Percentiles rank a stretch among this genome's conserved stretches.
These are phyloP conservation scores for Scenedesmus sp. DNA, from an alignment of 163 green algal species.

Conservation along the genomic window DNA sequence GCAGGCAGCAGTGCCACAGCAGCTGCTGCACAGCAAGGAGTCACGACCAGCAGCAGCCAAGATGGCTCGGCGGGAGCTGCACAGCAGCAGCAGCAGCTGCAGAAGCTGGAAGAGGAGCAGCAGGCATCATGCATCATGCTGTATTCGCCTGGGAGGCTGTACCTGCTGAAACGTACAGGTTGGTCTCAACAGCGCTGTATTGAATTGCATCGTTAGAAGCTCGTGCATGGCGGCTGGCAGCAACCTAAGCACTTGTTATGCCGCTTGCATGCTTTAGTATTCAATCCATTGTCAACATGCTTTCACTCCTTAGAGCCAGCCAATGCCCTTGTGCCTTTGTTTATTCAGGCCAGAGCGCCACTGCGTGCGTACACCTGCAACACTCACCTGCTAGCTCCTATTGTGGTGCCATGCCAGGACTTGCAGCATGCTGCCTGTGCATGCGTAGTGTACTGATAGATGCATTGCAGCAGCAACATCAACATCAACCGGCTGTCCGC, in stretches of 20 bases:
- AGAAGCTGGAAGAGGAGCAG: not conserved
- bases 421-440: not conserved
- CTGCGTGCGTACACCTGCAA: no score
- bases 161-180: constrained; percentile 3
- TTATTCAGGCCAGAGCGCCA: no score
- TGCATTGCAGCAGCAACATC: not conserved
- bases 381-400: not conserved
- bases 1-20: not conserved
- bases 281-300: no score
- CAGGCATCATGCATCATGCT: not conserved
- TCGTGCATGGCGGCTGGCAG: no score
- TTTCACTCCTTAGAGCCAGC: no score
- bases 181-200: not conserved
- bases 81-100: not conserved
- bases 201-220: not conserved
- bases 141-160: not conserved
- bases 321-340: no score
- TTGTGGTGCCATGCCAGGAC: not conserved
- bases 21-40: not conserved
- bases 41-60: not conserved
- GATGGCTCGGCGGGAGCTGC: not conserved
- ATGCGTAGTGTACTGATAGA: not conserved
- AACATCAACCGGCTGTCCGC: no score
- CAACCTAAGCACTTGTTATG: not conserved
- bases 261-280: not conserved